phyloP scores from a whole-genome alignment of 805 yeast species.

The Nakazawaea pomicola region DNA sequence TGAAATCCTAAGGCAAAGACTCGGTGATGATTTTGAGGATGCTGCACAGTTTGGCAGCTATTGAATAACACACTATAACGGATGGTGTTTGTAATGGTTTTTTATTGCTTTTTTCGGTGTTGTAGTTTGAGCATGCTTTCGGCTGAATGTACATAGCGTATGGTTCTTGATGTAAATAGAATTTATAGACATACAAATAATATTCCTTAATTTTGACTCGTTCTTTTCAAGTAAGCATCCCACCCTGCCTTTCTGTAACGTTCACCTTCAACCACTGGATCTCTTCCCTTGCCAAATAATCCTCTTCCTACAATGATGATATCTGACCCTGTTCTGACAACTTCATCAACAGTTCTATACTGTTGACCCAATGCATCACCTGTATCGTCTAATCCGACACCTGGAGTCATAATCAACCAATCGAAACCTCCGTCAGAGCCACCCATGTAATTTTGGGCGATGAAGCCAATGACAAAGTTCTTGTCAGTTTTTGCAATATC shows the following conservation, averaged over 20 bases:
- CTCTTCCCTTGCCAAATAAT: slow-evolving; percentile 88
- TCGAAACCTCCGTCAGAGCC: slow-evolving; percentile 82
- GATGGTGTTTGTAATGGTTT: neutral
- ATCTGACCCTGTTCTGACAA: slow-evolving; percentile 82
- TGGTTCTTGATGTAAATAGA: neutral
- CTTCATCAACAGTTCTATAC: slow-evolving; percentile 87
- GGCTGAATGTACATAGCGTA: neutral
- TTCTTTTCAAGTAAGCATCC: slow-evolving; percentile 68
- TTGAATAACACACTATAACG: neutral
- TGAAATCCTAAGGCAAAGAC: slow-evolving; percentile 62
- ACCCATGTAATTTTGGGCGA: slow-evolving; percentile 88
- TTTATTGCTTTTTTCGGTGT: neutral
- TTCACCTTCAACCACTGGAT: slow-evolving; percentile 80
- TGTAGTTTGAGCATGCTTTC: neutral
- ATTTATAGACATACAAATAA: slow-evolving; percentile 2
- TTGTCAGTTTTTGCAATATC: slow-evolving; percentile 81
- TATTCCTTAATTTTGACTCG: slow-evolving; percentile 14
- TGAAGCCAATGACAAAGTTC: slow-evolving; percentile 92
- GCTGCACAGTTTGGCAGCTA: neutral
- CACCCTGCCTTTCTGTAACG: slow-evolving; percentile 94
- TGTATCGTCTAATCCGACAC: slow-evolving; percentile 95
- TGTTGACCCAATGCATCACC: slow-evolving; percentile 97
- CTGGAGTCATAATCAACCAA: slow-evolving; percentile 97
- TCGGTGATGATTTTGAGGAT: slow-evolving; percentile 23
- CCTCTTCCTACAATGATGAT: slow-evolving; percentile 99